Conservation (phyloP, 2,329 filamentous ascomycete species). For the Aspergillus chevalieri region DNA sequence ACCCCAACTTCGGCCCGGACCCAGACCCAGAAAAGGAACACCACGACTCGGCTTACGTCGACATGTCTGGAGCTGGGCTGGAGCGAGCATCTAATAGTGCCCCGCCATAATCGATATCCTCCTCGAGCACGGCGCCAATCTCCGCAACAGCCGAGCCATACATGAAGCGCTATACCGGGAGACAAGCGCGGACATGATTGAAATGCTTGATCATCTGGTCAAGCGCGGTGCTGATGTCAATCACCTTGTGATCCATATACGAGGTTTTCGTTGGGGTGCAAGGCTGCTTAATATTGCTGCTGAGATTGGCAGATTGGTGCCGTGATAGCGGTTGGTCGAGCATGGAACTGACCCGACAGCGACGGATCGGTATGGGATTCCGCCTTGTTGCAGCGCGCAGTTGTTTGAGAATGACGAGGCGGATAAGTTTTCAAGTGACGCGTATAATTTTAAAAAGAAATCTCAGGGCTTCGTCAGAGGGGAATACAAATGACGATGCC, state of each 20-base stretch:
- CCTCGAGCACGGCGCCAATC: neutral
- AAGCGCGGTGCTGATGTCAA: neutral
- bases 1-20: neutral
- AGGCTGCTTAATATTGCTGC: neutral
- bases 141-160: neutral
- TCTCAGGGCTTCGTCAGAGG: neutral
- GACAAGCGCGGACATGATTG: neutral
- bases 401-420: neutral
- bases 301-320: neutral
- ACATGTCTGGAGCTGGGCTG: neutral
- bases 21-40: neutral
- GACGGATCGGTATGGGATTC: neutral
- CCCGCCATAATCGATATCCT: neutral
- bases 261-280: neutral
- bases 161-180: neutral
- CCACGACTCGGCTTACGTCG: neutral
- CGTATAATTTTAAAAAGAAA: neutral
- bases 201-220: neutral
- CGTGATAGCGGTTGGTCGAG: neutral
- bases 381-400: neutral
- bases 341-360: neutral
- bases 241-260: neutral
- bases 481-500: neutral
- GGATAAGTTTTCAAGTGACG: neutral
- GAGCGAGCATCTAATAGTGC: neutral